Conservation (phyloP, 805 yeast species). For the Schwanniomyces occidentalis region DNA sequence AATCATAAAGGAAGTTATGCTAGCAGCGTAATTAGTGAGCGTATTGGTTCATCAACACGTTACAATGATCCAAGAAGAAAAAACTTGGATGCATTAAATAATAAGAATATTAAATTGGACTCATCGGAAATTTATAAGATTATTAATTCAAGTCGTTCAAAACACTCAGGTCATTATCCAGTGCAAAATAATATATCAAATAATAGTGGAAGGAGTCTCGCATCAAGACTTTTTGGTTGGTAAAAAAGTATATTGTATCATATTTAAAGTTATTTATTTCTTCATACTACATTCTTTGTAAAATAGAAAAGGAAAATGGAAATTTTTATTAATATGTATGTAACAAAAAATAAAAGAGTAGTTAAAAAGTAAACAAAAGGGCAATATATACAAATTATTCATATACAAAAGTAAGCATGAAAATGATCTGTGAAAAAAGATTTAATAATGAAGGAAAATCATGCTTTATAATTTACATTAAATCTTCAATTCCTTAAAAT, state of each 20-base stretch:
- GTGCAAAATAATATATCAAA: neutral
- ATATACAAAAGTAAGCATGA: too few species aligned
- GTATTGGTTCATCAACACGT: too few species aligned
- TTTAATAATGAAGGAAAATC: too few species aligned
- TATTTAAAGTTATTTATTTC: too few species aligned
- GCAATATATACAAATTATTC: slow-evolving; percentile 8
- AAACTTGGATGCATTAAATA: too few species aligned
- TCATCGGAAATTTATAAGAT: slow-evolving; percentile 14
- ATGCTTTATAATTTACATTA: too few species aligned
- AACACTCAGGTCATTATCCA: neutral
- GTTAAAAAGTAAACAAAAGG: slow-evolving; percentile 3
- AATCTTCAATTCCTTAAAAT: too few species aligned
- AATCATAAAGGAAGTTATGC: slow-evolving; percentile 8
- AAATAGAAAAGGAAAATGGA: too few species aligned
- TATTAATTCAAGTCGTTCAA: slow-evolving; percentile 10
- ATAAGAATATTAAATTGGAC: slow-evolving; percentile 7
- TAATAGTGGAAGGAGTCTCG: slow-evolving; percentile 13
- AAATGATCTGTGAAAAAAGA: too few species aligned
- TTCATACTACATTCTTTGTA: too few species aligned
- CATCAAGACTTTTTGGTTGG: slow-evolving; percentile 43
- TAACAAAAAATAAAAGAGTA: neutral
- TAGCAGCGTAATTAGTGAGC: slow-evolving; percentile 6
- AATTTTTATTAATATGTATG: slow-evolving; percentile 5
- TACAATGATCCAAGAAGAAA: too few species aligned
- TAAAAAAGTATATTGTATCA: slow-evolving; percentile 10